Evolutionary conservation across 2,329 filamentous ascomycete genomes (phyloP), one percentile per base, ranked within the genome.

Genomic region (Rhynchosporium agropyri): DNA sequence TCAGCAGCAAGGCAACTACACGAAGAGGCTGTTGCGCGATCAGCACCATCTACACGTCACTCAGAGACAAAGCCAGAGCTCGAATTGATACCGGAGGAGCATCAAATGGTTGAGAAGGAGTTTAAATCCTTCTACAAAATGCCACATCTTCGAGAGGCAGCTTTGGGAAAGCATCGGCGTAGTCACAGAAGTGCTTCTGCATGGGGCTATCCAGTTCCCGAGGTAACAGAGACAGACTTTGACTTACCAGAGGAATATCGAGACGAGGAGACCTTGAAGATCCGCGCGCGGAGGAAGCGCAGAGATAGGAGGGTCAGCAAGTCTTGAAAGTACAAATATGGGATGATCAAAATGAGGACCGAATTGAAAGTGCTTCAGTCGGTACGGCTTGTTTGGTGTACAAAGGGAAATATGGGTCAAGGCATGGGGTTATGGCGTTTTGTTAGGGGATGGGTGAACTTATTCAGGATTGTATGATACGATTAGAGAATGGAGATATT

Each of bases 91-190:
- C 72, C 70, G 51, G 29, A 70, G 43, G 63, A 55, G 65, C 53
- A 64, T 68, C 48, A 58, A 29, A 74, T 60, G 70, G 75, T 61
- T 73, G 79, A 38, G 75, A 84, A 81, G 63, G 89, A 90, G 43
- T 92, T 97, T 73, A 89, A 81, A n/a, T 96, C 91, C 0, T 97
- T 97, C 78, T 98, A 92, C 74, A 76, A 83, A 20, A 86, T 84
- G 45, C 70, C 71, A 29, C 88, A 96, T 72, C 83, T 94, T 65
- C 88, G 94, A 31, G 90, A 92, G 28, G 85, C 87, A 6, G 92
- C 93, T 9, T 77, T 97, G n/a, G 89, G 86, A 65, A 87, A 86
- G 68, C 81, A 85, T 55, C 83, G 92, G 43, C 86, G 90, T 58
- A 85, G 87, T 56, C 85, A 86, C 49, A 83, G 91, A 56, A 90